phyloP scores from a whole-genome alignment of 2,329 filamentous ascomycete species.

The Pseudocercospora vitis region DNA sequence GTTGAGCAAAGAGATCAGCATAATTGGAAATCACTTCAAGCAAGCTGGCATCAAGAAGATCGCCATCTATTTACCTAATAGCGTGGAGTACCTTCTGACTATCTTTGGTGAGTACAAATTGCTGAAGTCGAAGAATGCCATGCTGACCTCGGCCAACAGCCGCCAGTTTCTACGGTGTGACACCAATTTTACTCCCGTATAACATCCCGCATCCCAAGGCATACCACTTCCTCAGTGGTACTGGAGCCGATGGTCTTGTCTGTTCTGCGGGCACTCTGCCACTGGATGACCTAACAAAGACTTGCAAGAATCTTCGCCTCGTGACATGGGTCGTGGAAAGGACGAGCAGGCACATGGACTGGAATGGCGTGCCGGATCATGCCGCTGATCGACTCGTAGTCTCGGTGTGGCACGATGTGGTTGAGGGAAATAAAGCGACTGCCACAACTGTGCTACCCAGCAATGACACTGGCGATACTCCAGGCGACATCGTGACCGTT shows the following conservation, averaged over 20 bases:
- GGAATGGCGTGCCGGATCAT: conserved; percentile 82
- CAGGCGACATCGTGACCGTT: conserved; percentile 60
- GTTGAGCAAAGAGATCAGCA: conserved; percentile 80
- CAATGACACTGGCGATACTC: conserved; percentile 54
- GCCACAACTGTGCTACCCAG: conserved; percentile 65
- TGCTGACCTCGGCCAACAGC: conserved; percentile 49
- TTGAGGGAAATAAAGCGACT: conserved; percentile 65
- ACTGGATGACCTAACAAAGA: conserved; percentile 68
- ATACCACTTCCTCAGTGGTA: conserved; percentile 68
- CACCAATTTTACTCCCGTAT: conserved; percentile 81
- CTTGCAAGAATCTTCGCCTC: conserved; percentile 69
- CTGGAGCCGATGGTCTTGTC: conserved; percentile 76
- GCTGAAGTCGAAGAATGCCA: too few species aligned
- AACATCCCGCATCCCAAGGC: conserved; percentile 69
- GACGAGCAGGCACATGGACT: conserved; percentile 89
- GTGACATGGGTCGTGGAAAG: conserved; percentile 92
- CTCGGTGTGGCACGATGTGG: conserved; percentile 88
- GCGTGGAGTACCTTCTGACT: conserved; percentile 77
- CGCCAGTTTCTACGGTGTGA: conserved; percentile 84
- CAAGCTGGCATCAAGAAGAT: conserved; percentile 70
- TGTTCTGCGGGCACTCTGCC: conserved; percentile 85
- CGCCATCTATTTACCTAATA: conserved; percentile 90
- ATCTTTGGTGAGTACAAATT: conserved; percentile 62
- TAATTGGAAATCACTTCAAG: conserved; percentile 75
- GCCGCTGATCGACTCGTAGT: conserved; percentile 74